Evolutionary conservation across 2,329 filamentous ascomycete genomes (phyloP).

Genomic region (Tolypocladium ophioglossoides): DNA sequence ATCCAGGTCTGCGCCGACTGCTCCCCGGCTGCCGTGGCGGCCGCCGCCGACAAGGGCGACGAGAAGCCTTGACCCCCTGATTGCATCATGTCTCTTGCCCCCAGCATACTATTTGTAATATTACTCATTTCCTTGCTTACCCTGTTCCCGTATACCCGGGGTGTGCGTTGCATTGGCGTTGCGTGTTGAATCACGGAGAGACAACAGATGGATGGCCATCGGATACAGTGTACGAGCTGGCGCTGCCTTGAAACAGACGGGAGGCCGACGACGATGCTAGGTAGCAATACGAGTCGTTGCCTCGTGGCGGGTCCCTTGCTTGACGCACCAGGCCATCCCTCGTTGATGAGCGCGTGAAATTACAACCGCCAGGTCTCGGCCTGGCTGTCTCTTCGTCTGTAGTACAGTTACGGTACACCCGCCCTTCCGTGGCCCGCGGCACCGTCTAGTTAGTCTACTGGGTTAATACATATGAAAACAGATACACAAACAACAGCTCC

Average conservation of each 20-base stretch:
- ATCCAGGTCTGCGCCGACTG: constrained; percentile 30
- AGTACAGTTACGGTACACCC: not conserved
- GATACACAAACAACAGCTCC: not conserved
- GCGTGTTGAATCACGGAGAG: not conserved
- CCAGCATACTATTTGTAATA: not conserved
- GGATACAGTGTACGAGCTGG: not conserved
- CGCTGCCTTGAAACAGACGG: not conserved
- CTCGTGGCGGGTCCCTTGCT: no score
- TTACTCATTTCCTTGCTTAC: not conserved
- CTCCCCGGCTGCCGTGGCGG: not conserved
- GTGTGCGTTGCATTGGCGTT: not conserved
- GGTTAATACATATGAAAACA: not conserved
- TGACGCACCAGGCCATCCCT: no score
- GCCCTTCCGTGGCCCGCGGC: not conserved
- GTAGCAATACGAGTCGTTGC: not conserved
- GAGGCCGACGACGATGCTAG: not conserved
- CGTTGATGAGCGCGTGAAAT: not conserved
- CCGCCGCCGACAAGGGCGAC: not conserved
- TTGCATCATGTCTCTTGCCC: not conserved
- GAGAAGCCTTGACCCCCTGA: not conserved
- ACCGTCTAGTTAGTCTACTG: not conserved
- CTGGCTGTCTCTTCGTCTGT: not conserved
- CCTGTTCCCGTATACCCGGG: not conserved
- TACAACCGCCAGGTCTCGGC: not conserved
- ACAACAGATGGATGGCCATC: not conserved